phyloP scores from a whole-genome alignment of 768 basidiomycete genomes.

The Termitomyces sp. region DNA sequence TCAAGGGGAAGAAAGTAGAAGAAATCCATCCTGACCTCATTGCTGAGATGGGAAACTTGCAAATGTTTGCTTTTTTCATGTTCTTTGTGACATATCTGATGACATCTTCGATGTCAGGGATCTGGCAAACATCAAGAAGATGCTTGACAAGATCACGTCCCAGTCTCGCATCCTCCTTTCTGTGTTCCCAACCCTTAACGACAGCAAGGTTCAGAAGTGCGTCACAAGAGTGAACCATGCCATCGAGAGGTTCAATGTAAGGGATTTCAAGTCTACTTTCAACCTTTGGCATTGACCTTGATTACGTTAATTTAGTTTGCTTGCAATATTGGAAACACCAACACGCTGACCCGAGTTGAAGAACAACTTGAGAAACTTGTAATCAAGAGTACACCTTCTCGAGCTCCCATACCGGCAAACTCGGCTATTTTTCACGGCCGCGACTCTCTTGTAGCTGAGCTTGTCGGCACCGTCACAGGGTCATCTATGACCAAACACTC shows the following conservation, averaged over 20 bases:
- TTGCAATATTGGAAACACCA: neutral
- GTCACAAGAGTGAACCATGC: neutral
- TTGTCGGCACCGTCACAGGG: slow-evolving; percentile 6
- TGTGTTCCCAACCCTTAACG: neutral
- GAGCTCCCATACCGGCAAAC: slow-evolving; percentile 6
- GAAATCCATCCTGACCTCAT: neutral
- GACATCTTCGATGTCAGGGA: neutral
- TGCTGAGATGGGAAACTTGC: neutral
- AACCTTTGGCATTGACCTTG: neutral
- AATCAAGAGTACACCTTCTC: neutral
- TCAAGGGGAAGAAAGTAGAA: slow-evolving; percentile 1
- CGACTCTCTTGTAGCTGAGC: slow-evolving; percentile 13
- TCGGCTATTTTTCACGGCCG: slow-evolving; percentile 16
- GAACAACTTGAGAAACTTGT: neutral
- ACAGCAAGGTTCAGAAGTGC: slow-evolving; percentile 2
- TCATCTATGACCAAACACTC: neutral
- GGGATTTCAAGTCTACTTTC: neutral
- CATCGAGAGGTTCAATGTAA: neutral
- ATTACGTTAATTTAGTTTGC: neutral
- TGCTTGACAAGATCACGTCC: slow-evolving; percentile 1
- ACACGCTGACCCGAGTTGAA: neutral
- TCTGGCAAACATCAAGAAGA: neutral
- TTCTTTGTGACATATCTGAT: neutral
- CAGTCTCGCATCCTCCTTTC: neutral
- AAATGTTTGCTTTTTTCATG: neutral